Base-by-base conservation (phyloP, 768 basidiomycete species). In the Russula compacta region DNA sequence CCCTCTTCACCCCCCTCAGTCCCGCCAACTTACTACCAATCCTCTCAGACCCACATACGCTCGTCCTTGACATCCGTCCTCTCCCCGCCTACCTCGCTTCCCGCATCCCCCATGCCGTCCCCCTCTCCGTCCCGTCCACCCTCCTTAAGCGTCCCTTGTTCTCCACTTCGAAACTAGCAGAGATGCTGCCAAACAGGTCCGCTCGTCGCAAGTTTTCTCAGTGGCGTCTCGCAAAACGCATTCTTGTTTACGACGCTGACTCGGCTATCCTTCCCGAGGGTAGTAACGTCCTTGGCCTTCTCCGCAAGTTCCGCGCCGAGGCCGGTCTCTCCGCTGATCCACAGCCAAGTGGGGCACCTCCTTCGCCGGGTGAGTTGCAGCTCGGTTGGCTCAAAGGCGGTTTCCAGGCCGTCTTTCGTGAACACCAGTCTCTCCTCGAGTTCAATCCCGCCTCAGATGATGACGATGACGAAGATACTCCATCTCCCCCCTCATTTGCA, bases 101-200 rank as follows among this genome's bases (percentile, higher is more conserved):
- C 24, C 86, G 92, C 53, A 67, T 97, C 35, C 79, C 80, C 43
- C 68, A 73, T 51, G 86, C 93, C 8, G 76, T 97, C 56, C 92
- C 92, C 51, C 82, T 98, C 64, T 90, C 89, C 50, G 89, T 97
- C 6, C 95, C 95, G 1, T 93, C 95, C 3, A 98, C 94, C 0
- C 85, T 98, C 21, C 85, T 98, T 70, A 93, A 92, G 64, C 85
- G 95, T 0, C 93, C 93, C 1, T 78, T 86, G 3, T 95, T 93
- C 75, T 86, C 89, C 32, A 79, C 95, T 9, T 77, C 83, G 44
- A 85, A 85, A 44, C 80, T 98, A 32, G 75, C 81, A 7, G 83
- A 83, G 32, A 94, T 95, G 87, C 80, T 98, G n/a, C 81, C 87
- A 9, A 82, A 81, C 6, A 62, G 72, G 43, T 68, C 78, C 10